Base-by-base conservation (phyloP, 2,329 filamentous ascomycete genomes). In the Ophiosphaerella narmari region DNA sequence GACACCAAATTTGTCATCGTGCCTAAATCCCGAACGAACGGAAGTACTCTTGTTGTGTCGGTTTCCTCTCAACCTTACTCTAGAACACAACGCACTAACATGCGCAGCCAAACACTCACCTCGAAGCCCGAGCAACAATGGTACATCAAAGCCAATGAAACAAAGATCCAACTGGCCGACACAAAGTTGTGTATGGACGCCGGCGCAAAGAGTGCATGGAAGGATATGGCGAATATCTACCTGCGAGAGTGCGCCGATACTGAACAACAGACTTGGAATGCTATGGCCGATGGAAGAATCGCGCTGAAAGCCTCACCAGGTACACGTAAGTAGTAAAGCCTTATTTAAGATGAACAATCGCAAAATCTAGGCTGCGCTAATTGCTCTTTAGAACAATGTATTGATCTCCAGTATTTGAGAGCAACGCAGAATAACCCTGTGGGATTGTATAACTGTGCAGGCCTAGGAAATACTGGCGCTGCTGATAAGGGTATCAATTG, bases 401-500 rank as follows among this genome's bases (percentile, higher is more conserved):
- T 70, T 12, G 66, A 71, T 52, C 54, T 71, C 5, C 67, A 71
- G 46, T 71, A 68, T 41, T 50, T 71, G 43, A 46, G 53, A 6
- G 67, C 67, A 7, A 65, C 57, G 35, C 50, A 56, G 47, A 70
- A 68, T 37, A 70, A 70, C 38, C 65, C 67, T 4, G 66, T 71
- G 1, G 67, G 66, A 1, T n/a, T 70, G 43, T 71, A 71, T 42
- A 51, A 52, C 18, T 71, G 67, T 45, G 65, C 65, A 4, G 67
- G 65, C 2, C 36, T 71, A 32, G 59, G 58, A 1, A 71, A 71
- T 33, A 57, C 55, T 1, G 67, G 67, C 4, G 67, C 66, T 3
- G 58, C 55, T 43, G 67, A 71, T 39, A 71, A 71, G 53, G 67
- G 67, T 0, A 67, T 70, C 23, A 70, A 70, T 39, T 70, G 67